Percentiles rank a stretch among this genome's conserved stretches.
phyloP scores from a whole-genome alignment of 495 filamentous ascomycete genomes.

The Xylaria acuta region DNA sequence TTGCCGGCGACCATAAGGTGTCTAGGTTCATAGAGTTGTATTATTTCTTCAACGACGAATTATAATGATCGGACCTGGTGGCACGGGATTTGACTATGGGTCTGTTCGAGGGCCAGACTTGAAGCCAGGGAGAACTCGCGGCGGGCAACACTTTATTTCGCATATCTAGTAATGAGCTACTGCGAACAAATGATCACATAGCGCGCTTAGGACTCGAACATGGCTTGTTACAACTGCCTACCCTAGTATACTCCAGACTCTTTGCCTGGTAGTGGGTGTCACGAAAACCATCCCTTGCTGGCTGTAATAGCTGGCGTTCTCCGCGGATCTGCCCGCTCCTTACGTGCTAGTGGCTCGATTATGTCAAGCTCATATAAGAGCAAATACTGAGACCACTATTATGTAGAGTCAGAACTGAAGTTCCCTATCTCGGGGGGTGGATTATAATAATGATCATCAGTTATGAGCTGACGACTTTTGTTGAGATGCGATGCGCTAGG shows the following conservation, averaged over 20 bases:
- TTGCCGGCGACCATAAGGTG: background rate
- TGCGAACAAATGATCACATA: background rate
- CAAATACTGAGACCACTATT: background rate
- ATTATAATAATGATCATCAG: no score
- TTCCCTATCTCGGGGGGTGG: background rate
- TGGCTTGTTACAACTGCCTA: background rate
- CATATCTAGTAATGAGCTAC: background rate
- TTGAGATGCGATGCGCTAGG: background rate
- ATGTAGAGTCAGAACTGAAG: background rate
- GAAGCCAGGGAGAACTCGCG: background rate
- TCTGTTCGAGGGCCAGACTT: background rate
- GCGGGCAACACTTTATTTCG: background rate
- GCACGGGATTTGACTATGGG: background rate
- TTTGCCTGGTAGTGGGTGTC: background rate
- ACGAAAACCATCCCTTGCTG: conserved; percentile 1
- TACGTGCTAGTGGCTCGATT: background rate
- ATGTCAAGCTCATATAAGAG: background rate
- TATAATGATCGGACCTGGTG: background rate
- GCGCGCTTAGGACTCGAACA: background rate
- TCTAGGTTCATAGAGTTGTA: background rate
- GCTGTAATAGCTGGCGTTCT: no score
- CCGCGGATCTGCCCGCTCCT: background rate
- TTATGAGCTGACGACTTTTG: background rate
- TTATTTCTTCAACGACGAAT: background rate
- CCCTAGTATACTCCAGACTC: background rate